Evolutionary conservation across 192 early-diverging fungal species (phyloP).

Genomic region (Phlyctochytrium planicorne): DNA sequence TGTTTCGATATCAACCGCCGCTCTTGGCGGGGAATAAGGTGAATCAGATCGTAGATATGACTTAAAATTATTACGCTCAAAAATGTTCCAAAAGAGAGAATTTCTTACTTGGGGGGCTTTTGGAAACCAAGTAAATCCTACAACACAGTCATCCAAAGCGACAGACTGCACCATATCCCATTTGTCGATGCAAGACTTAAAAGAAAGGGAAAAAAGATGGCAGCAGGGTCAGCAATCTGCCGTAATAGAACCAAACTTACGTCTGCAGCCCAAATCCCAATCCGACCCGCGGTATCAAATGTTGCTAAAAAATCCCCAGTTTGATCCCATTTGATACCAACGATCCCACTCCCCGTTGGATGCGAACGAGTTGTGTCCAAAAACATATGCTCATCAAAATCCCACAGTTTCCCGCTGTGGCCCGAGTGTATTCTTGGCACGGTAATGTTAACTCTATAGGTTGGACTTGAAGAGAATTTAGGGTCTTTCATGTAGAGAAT

Average conservation of each 20-base stretch:
- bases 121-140: not conserved
- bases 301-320: constrained; percentile 1
- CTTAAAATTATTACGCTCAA: not conserved
- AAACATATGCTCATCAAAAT: not conserved
- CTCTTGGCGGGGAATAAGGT: not conserved
- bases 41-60: not conserved
- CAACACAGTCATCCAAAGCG: not conserved
- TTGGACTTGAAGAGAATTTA: no score
- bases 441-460: no score
- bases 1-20: not conserved
- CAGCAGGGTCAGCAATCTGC: no score
- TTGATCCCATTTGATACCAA: constrained; percentile 2
- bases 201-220: no score
- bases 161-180: not conserved
- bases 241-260: not conserved
- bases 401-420: not conserved
- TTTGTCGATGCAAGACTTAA: not conserved
- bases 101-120: not conserved
- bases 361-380: not conserved
- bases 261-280: not conserved
- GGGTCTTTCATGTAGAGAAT: no score
- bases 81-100: not conserved
- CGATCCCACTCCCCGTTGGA: not conserved
- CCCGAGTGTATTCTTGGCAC: not conserved
- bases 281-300: not conserved